Conservation (phyloP, 1,139 yeast genomes). For the Saccharomyces uvarum region DNA sequence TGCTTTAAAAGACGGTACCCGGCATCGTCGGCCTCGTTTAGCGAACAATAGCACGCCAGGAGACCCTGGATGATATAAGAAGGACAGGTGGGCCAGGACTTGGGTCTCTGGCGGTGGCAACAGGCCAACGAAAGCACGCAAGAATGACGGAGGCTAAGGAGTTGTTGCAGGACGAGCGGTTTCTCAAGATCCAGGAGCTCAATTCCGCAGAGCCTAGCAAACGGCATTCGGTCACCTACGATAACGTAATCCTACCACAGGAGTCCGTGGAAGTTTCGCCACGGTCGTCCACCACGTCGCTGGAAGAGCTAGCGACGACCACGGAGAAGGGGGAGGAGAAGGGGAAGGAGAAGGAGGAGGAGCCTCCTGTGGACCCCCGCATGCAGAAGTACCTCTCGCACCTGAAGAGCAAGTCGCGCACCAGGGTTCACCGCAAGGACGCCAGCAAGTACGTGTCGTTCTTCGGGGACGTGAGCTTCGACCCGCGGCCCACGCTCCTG, state of each 20-base stretch:
- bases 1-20: neutral
- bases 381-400: conserved; percentile 4
- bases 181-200: conserved; percentile 20
- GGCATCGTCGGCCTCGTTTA: neutral
- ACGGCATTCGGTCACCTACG: conserved; percentile 12
- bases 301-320: neutral
- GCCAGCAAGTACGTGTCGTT: conserved; percentile 10
- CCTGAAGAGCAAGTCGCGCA: neutral
- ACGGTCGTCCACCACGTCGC: conserved; percentile 2
- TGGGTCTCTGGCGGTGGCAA: neutral
- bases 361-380: conserved; percentile 1
- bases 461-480: conserved; percentile 17
- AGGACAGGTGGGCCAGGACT: neutral
- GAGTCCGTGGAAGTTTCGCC: neutral
- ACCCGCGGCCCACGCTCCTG: conserved; percentile 10
- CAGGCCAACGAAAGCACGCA: neutral
- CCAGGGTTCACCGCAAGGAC: conserved; percentile 5
- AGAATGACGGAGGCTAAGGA: conserved; percentile 13
- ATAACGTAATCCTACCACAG: conserved; percentile 3
- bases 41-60: conserved; percentile 1
- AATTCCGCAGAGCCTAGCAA: conserved; percentile 15
- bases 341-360: neutral
- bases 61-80: conserved; percentile 1
- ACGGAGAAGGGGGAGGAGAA: neutral
- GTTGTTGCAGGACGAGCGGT: conserved; percentile 21